Evolutionary conservation across 163 green algal species (phyloP), one percentile per base, ranked within the genome.

Genomic region (Dunaliella salina): DNA sequence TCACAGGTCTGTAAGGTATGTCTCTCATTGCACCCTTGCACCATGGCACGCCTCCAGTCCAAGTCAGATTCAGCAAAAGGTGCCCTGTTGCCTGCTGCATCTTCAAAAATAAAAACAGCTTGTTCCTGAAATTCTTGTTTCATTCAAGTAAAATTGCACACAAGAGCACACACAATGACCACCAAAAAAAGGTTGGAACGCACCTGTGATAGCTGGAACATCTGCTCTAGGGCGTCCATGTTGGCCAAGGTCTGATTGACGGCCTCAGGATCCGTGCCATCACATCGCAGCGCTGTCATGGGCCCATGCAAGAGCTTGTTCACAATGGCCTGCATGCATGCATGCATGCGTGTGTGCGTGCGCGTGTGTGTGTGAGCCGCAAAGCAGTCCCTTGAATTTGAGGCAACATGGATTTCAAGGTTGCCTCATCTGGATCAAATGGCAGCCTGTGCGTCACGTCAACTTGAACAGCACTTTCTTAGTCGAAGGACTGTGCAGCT

Each of bases 291-390:
- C 46, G 96, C 95, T 25, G 94, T 96, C 97, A 99, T 99, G 67
- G 97, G 97, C 24, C 97, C 97, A 91, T 99, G 97, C 89, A 99
- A 92, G 86, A 99, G 93, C 94, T 99, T 99, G 95, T 99, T 99
- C 20, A 99, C 93, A 86, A 99, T 99, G 80, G 94, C 57, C 79
- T 82, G 34, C 20, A 12, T 30, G 63, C 11, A 15, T 75, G 63
- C 20, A 12, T 75, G 63, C 20, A 12, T 75, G 63, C 20, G 63
- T 75, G 63, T 75, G 63, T 75, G 63, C 20, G 63, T 75, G 63
- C 63, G 63, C 63, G 11, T 29, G 63, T 29, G 63, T 30, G 8
- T 50, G 40, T 50, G 8, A 15, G 40, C 40, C 40, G n/a, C n/a
- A n/a, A n/a, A n/a, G n/a, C n/a, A n/a, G n/a, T n/a, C n/a, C n/a